Base-by-base conservation (phyloP, 2,329 filamentous ascomycete species). In the Coniochaeta sp. region DNA sequence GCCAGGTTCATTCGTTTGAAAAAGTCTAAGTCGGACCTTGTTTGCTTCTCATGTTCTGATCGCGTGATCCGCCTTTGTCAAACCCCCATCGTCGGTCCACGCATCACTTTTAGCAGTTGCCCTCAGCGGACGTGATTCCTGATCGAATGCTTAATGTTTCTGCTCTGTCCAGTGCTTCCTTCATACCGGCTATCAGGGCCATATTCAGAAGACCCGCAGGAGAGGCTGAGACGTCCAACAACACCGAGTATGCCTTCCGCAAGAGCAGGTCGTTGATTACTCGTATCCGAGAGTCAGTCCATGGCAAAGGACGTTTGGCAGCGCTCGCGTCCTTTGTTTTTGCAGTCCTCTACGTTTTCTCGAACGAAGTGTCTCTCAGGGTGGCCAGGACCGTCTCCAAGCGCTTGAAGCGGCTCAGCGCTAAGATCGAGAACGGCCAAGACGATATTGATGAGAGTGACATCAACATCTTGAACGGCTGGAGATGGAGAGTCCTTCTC, bases 191-290 rank as follows among this genome's bases (percentile, higher is more conserved):
- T 2, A 77, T 85, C 24, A 79, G 80, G 47, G 70, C 72, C 47
- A 74, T 85, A 64, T 84, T 83, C 69, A 77, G 78, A 17, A 76
- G 80, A 17, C 70, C 74, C 16, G 61, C 69, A 12, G 69, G 75
- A 16, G 72, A 75, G 16, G 71, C 71, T 2, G 68, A 73, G 8
- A 69, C 75, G 0, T 67, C 77, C 62, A 84, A 82, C 68, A 75
- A 79, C 64, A 86, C 83, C 28, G 83, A 85, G 71, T 81, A 85
- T 65, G 82, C 83, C 32, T 85, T 84, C 67, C 71, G 69, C 28
- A 75, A 74, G 64, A 81, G 80, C 69, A 78, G 77, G 68, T 73
- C 75, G 2, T 75, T 85, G 4, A 70, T 85, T 30, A 65, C 75
- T 3, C 77, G 81, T 58, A 81, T 85, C 66, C 73, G 79, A 59